phyloP scores from a whole-genome alignment of 1,284 basidiomycete genomes.

The Ustilago sp. region DNA sequence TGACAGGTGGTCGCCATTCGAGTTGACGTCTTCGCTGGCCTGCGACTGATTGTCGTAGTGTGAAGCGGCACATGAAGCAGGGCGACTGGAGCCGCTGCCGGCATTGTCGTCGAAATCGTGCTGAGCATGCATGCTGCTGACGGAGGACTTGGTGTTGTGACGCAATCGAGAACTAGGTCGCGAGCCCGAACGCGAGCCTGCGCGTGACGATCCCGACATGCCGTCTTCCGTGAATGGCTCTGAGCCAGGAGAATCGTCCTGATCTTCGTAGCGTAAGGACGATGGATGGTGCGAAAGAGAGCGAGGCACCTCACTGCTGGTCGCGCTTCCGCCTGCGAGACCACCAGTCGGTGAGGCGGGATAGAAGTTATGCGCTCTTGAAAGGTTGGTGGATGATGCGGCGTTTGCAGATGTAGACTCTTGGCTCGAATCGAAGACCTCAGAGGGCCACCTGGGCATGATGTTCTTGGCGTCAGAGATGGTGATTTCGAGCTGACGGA shows the following conservation, averaged over 20 bases:
- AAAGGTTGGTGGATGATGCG: conserved; percentile 9
- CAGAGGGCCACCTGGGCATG: conserved; percentile 45
- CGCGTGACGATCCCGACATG: conserved; percentile 39
- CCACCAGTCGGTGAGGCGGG: conserved; percentile 22
- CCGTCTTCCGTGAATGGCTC: conserved; percentile 26
- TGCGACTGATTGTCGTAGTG: conserved; percentile 20
- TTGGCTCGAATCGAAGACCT: conserved; percentile 14
- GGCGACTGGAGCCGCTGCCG: conserved; percentile 32
- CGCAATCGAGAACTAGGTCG: conserved; percentile 34
- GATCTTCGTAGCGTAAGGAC: conserved; percentile 14
- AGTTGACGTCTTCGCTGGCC: conserved; percentile 24
- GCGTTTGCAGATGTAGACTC: background rate
- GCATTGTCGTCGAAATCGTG: conserved; percentile 20
- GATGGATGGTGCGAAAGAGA: conserved; percentile 26
- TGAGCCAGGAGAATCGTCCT: conserved; percentile 34
- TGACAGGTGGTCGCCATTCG: conserved; percentile 16
- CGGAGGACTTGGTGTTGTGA: conserved; percentile 30
- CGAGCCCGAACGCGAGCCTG: conserved; percentile 35
- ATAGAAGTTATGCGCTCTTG: background rate
- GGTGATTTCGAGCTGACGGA: conserved; percentile 57
- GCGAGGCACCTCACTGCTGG: conserved; percentile 17
- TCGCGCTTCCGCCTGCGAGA: background rate
- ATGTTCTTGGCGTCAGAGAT: conserved; percentile 55
- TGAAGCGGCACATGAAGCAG: conserved; percentile 29
- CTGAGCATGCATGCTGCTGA: conserved; percentile 29